Evolutionary conservation across 352 stramenopile species (phyloP), one percentile per base, ranked within the genome.

Genomic region (Globisporangium perplexum): DNA sequence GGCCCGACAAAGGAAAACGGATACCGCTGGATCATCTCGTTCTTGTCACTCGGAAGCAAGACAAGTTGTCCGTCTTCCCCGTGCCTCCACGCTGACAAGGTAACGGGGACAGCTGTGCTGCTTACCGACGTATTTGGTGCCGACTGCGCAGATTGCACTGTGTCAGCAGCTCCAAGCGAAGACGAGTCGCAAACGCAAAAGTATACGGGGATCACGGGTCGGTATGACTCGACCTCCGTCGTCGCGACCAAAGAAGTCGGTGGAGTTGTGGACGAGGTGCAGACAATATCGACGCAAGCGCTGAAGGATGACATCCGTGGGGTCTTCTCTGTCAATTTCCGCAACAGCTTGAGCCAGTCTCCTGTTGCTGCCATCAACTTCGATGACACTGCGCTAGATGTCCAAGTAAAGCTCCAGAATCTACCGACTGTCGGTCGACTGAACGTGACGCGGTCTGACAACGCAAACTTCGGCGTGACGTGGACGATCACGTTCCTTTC

Each of bases 331-430:
- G 46, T 90, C 7, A 87, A 86, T n/a, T 93, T 93, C 33, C 71
- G 71, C 45, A 75, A 74, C 20, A 65, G 63, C 12, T 71, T 81
- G 41, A 50, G 35, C 1, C 53, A 81, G 46, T 71, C 70, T 0
- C 28, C 50, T 3, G 70, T 71, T 8, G 79, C 67, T 26, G 61
- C 82, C 3, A 71, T 93, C 50, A 85, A 86, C 56, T 76, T 67
- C 54, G 74, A 90, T 42, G 83, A 93, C 43, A 90, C 77, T 8
- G 75, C 77, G 18, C 54, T 53, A 0, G 83, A 93, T 44, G 67
- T 93, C n/a, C 72, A 78, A 39, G 83, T 78, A 6, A 93, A 90
- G 47, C 63, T 93, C 1, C 74, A 93, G 47, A 80, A 68, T 22
- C 24, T 93, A 1, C 65, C 83, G 26, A 83, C 79, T 0, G 62